Conservation (phyloP, 139 green algal species). For the Monoraphidium neglectum region DNA sequence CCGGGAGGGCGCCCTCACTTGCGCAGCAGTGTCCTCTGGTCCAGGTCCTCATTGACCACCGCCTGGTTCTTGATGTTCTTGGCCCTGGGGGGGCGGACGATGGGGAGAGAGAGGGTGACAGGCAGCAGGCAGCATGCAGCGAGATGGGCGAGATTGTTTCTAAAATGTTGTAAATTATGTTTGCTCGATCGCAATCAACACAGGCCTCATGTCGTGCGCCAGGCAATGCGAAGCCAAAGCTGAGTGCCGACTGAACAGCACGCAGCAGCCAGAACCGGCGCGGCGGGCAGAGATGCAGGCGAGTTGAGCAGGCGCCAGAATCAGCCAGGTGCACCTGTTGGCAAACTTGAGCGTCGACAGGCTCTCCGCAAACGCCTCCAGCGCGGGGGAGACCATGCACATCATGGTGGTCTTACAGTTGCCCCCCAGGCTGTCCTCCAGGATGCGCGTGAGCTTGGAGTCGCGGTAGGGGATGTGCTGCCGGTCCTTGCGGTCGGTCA, state of each 20-base stretch:
- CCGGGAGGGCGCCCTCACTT: slow-evolving; percentile 61
- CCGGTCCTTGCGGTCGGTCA: slow-evolving; percentile 75
- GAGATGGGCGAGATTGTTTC: no score
- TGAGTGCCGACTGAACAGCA: no score
- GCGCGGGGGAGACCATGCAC: slow-evolving; percentile 81
- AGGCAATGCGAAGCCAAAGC: no score
- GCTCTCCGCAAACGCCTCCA: slow-evolving; percentile 60
- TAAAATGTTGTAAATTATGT: no score
- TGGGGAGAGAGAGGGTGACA: no score
- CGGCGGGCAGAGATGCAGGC: no score
- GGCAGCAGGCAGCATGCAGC: no score
- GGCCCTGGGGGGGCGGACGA: slow-evolving; percentile 69
- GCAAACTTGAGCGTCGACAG: slow-evolving; percentile 87
- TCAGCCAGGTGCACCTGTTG: slow-evolving; percentile 51
- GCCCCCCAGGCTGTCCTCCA: slow-evolving; percentile 93
- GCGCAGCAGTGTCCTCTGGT: slow-evolving; percentile 92
- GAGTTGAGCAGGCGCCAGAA: no score
- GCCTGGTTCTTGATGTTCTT: slow-evolving; percentile 95
- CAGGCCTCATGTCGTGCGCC: no score
- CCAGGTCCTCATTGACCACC: slow-evolving; percentile 93
- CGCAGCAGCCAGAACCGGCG: no score
- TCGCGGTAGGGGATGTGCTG: slow-evolving; percentile 93
- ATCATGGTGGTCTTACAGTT: slow-evolving; percentile 97
- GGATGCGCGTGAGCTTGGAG: slow-evolving; percentile 94
- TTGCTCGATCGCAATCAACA: no score